Evolutionary conservation across 768 basidiomycete genomes (phyloP), one percentile per base, ranked within the genome.

Genomic region (Trametes punicea): DNA sequence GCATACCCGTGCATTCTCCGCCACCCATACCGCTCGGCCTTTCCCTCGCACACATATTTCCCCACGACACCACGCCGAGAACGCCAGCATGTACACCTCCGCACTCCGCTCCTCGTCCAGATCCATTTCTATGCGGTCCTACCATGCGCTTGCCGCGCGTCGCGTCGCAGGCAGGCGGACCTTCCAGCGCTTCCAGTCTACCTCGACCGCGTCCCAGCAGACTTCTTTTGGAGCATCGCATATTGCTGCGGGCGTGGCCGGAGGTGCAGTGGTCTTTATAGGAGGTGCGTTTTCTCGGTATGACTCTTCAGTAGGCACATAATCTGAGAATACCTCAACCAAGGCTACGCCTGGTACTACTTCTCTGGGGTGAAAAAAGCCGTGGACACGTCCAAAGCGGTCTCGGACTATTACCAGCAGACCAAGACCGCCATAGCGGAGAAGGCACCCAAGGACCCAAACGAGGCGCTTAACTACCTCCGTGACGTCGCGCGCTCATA

Each of bases 401-500:
- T 69, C 2, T 56, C 67, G 39, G 27, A 38, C 47, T 67, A 63
- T 57, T 53, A 63, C 62, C 45, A 69, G 38, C 48, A 67, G 29
- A 63, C 69, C n/a, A 67, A 65, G 38, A 55, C 57, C 30, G 55
- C 62, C 11, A 64, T 71, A 29, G 48, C 55, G 10, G 53, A 70
- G 52, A 59, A 65, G 25, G 66, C 70, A 0, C 64, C 64, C 33
- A 67, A 67, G 56, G 60, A 60, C 29, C 68, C 72, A 11, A 66
- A 62, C 62, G 69, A 70, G 47, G 69, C 71, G 6, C 63, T 77
- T 23, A 50, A 61, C n/a, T 67, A 67, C 62, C 72, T 80, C 20
- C 75, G 77, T 51, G 52, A 61, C 33, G 69, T 73, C 31, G 72
- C 72, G 25, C 78, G 76, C 62, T 67, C 74, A 10, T 78, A 78